Evolutionary conservation across 345 rosid genomes (phyloP).

Genomic region (Dimocarpus longan): DNA sequence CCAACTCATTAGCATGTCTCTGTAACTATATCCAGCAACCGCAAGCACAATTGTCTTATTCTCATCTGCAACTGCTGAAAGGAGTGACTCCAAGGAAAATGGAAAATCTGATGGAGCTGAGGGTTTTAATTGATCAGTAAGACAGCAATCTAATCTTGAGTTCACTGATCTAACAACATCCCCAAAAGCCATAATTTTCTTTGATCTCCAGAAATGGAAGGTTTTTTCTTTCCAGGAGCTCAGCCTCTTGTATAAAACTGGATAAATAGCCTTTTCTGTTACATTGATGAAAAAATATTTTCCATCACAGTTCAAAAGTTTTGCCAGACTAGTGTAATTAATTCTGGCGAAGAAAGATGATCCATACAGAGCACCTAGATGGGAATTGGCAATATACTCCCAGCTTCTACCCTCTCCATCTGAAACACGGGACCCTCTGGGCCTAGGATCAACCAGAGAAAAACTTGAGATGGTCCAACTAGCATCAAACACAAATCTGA

Average conservation of each 20-base stretch:
- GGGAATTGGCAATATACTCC: constrained; percentile 76
- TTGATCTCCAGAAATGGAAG: constrained; percentile 38
- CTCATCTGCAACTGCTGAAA: constrained; percentile 60
- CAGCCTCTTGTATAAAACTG: constrained; percentile 23
- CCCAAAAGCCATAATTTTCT: constrained; percentile 53
- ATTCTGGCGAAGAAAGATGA: constrained; percentile 50
- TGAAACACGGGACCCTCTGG: constrained; percentile 20
- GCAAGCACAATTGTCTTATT: constrained; percentile 74
- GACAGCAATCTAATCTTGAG: constrained; percentile 31
- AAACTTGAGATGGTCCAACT: constrained; percentile 63
- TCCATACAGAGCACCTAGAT: constrained; percentile 67
- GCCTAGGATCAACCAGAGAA: constrained; percentile 32
- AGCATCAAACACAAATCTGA: constrained; percentile 81
- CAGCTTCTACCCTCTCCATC: constrained; percentile 51
- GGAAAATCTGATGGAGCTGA: constrained; percentile 42
- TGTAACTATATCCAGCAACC: constrained; percentile 89
- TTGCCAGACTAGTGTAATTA: constrained; percentile 43
- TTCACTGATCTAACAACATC: constrained; percentile 33
- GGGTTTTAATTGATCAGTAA: constrained; percentile 39
- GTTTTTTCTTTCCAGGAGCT: constrained; percentile 36
- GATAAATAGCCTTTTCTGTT: constrained; percentile 29
- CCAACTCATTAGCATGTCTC: constrained; percentile 98
- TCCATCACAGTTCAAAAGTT: constrained; percentile 62
- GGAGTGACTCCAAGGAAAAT: constrained; percentile 70
- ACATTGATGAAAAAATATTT: constrained; percentile 45